Conservation (phyloP, 2,329 filamentous ascomycete species). For the Neofusicoccum laricinum region DNA sequence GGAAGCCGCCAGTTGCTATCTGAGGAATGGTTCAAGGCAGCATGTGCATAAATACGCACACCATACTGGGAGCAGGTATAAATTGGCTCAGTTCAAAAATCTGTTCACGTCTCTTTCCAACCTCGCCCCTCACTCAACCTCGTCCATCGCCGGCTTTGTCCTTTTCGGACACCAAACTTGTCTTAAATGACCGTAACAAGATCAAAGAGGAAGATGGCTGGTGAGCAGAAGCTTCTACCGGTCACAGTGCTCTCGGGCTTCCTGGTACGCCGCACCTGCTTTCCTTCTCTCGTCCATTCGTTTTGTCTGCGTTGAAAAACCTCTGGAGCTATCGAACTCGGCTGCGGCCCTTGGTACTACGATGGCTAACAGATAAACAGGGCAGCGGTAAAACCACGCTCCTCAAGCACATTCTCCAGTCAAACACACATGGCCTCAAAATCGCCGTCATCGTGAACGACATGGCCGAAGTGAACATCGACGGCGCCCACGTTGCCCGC, state of each 20-base stretch:
- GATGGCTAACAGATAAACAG: conserved; percentile 32
- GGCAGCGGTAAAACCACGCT: conserved; percentile 71
- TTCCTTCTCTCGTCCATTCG: not conserved
- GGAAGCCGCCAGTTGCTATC: not conserved
- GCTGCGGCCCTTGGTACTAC: too few species aligned
- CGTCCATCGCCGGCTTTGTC: not conserved
- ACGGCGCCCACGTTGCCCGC: conserved; percentile 59
- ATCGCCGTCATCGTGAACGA: conserved; percentile 75
- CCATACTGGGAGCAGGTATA: not conserved
- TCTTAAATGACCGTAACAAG: not conserved
- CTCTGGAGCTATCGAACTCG: too few species aligned
- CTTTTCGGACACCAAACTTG: not conserved
- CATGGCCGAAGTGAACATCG: conserved; percentile 61
- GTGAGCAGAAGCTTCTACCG: conserved; percentile 43
- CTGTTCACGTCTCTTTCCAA: too few species aligned
- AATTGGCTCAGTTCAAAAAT: not conserved
- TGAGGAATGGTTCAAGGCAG: not conserved
- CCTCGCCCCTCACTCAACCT: not conserved
- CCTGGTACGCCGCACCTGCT: conserved; percentile 38
- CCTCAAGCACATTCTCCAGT: conserved; percentile 65
- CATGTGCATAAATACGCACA: not conserved
- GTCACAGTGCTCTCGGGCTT: conserved; percentile 63
- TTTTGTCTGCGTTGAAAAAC: too few species aligned
- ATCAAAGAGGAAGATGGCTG: not conserved
- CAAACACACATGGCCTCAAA: conserved; percentile 60